Conservation (phyloP, 1,284 basidiomycete genomes). For the Microbotryomycetes sp. region DNA sequence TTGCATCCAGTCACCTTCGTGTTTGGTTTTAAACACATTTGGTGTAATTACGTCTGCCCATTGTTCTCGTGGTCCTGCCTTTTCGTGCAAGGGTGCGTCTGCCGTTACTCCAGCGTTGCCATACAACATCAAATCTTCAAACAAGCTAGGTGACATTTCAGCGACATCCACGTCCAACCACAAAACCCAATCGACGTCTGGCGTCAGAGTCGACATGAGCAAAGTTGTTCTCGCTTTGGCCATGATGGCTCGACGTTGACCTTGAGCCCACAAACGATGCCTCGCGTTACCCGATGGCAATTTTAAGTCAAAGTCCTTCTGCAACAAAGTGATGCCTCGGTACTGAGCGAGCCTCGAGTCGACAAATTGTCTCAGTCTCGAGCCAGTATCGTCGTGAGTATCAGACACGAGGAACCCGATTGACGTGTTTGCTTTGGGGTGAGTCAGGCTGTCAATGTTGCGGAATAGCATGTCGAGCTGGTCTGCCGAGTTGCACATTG, state of each 20-base stretch:
- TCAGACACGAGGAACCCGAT: conserved; percentile 27
- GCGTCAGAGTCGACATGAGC: conserved; percentile 22
- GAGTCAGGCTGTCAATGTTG: conserved; percentile 9
- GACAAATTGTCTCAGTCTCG: conserved; percentile 6
- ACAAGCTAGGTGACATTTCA: conserved; percentile 17
- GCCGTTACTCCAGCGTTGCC: conserved; percentile 17
- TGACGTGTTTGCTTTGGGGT: conserved; percentile 19
- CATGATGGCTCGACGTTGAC: conserved; percentile 21
- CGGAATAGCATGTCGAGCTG: conserved; percentile 12
- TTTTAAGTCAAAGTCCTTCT: conserved; percentile 23
- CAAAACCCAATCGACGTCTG: conserved; percentile 28
- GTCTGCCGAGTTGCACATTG: conserved; percentile 21
- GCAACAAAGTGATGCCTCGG: conserved; percentile 18
- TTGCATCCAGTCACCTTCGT: conserved; percentile 6
- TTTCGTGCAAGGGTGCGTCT: background rate
- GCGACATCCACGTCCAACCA: conserved; percentile 27
- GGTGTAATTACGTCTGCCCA: conserved; percentile 25
- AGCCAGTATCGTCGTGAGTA: conserved; percentile 25
- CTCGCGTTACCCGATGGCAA: conserved; percentile 12
- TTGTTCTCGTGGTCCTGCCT: background rate
- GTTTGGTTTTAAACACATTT: conserved; percentile 16
- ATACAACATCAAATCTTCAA: conserved; percentile 21
- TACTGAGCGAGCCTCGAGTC: conserved; percentile 1
- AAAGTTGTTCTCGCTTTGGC: conserved; percentile 25
- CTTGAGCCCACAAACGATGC: conserved; percentile 20